phyloP scores from a whole-genome alignment of 1,284 basidiomycete genomes.

The Trichosporon asahii region DNA sequence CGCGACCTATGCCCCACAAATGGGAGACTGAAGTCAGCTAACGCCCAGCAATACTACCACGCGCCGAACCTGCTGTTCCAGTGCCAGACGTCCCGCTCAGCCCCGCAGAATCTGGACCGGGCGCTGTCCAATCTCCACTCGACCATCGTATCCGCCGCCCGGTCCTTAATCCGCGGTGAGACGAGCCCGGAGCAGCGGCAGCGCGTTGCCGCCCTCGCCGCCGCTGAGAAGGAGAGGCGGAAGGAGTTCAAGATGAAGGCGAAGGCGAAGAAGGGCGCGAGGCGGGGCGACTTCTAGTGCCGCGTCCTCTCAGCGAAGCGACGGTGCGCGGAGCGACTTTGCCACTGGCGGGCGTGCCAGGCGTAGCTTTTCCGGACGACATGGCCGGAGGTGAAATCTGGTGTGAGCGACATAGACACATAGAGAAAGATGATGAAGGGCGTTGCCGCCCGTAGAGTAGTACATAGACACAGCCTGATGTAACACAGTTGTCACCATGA shows the following conservation, averaged over 20 bases:
- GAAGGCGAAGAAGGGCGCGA: constrained; percentile 31
- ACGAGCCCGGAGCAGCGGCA: constrained; percentile 40
- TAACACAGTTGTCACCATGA: constrained; percentile 3
- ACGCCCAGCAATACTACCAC: constrained; percentile 42
- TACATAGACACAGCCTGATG: not conserved
- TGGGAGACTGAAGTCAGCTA: not conserved
- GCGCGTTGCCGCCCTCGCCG: constrained; percentile 31
- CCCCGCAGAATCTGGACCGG: constrained; percentile 35
- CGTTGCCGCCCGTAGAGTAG: not conserved
- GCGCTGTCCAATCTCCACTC: constrained; percentile 36
- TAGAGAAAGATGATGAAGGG: not conserved
- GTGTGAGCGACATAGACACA: not conserved
- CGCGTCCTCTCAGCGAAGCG: not conserved
- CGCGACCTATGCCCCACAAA: not conserved
- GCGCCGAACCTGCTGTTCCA: constrained; percentile 42
- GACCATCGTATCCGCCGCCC: constrained; percentile 32
- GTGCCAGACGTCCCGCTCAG: constrained; percentile 40
- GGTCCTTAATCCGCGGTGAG: constrained; percentile 35
- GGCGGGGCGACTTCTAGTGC: constrained; percentile 5
- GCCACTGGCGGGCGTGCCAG: too few species aligned
- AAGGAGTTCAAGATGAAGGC: constrained; percentile 36
- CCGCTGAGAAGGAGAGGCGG: constrained; percentile 33
- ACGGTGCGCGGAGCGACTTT: not conserved
- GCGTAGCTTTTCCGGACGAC: too few species aligned
- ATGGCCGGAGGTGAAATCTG: not conserved